Evolutionary conservation across 1,139 yeast species (phyloP).

Genomic region (Neolecta irregularis): DNA sequence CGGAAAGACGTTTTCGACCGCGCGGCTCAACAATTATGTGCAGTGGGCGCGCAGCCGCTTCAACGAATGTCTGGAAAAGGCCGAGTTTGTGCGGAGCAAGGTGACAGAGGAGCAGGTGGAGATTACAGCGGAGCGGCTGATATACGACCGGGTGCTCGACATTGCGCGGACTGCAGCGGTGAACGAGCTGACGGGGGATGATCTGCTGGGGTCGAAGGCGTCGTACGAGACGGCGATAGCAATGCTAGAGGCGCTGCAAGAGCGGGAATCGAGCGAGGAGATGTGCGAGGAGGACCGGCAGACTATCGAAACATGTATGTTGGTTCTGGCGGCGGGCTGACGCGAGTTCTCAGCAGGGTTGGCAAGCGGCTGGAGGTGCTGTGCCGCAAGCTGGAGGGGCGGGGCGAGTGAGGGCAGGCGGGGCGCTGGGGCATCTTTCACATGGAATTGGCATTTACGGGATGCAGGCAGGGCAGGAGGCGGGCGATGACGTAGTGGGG

Average conservation of each 20-base stretch:
- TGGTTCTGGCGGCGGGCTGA: too few species aligned
- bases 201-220: constrained; percentile 39
- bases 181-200: constrained; percentile 64
- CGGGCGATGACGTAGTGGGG: too few species aligned
- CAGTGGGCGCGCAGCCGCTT: constrained; percentile 87
- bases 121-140: constrained; percentile 62
- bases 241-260: constrained; percentile 16
- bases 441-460: too few species aligned
- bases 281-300: constrained; percentile 56
- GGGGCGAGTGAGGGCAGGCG: too few species aligned
- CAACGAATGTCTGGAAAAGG: constrained; percentile 77
- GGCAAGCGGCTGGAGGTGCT: constrained; percentile 6
- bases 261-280: constrained; percentile 19
- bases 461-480: too few species aligned
- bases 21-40: constrained; percentile 58
- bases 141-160: constrained; percentile 85
- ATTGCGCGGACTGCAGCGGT: constrained; percentile 85
- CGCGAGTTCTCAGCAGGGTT: too few species aligned
- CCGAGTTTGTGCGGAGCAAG: constrained; percentile 51
- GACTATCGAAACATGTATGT: constrained; percentile 67
- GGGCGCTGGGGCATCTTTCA: too few species aligned
- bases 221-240: constrained; percentile 7
- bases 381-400: constrained; percentile 4
- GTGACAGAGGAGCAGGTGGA: constrained; percentile 15
- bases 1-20: constrained; percentile 25